These are phyloP conservation scores for Annulohypoxylon stygium DNA, from an alignment of 495 filamentous ascomycete genomes.

Conservation along the genomic window DNA sequence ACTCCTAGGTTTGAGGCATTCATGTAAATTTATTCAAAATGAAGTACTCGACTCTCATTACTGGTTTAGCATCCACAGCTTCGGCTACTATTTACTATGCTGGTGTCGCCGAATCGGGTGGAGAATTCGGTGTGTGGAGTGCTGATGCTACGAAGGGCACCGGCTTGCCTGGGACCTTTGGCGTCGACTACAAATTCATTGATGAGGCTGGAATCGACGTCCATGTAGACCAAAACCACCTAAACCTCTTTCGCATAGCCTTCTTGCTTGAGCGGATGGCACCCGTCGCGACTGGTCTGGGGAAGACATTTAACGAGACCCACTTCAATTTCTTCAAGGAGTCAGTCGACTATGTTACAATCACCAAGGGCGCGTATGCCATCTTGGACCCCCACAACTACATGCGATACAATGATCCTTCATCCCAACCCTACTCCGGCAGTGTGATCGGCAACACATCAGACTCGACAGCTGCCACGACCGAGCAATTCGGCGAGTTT, in stretches of 20 bases:
- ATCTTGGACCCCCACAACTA: slow-evolving; percentile 70
- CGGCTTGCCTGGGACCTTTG: slow-evolving; percentile 64
- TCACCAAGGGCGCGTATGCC: slow-evolving; percentile 62
- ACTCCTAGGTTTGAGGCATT: background rate
- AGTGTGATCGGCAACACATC: slow-evolving; percentile 65
- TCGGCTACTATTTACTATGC: slow-evolving; percentile 67
- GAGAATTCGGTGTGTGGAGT: slow-evolving; percentile 66
- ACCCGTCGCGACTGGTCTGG: slow-evolving; percentile 61
- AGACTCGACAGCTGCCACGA: slow-evolving; percentile 59
- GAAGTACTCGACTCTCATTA: slow-evolving; percentile 51
- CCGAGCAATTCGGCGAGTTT: slow-evolving; percentile 64
- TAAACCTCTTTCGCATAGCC: slow-evolving; percentile 66
- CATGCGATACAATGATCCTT: slow-evolving; percentile 68
- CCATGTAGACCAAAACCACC: slow-evolving; percentile 61
- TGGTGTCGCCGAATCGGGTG: slow-evolving; percentile 66
- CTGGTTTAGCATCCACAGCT: slow-evolving; percentile 48
- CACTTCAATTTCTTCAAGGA: slow-evolving; percentile 64
- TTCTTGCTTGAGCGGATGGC: slow-evolving; percentile 69
- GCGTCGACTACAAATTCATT: slow-evolving; percentile 67
- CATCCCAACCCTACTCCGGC: slow-evolving; percentile 62
- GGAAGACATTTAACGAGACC: slow-evolving; percentile 66
- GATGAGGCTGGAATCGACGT: slow-evolving; percentile 59
- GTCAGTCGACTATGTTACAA: slow-evolving; percentile 65
- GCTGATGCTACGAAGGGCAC: slow-evolving; percentile 54
- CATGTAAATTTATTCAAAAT: slow-evolving; percentile 34